These are phyloP conservation scores for Calonectria pteridis DNA, from an alignment of 2,329 filamentous ascomycete species.

Conservation along the genomic window DNA sequence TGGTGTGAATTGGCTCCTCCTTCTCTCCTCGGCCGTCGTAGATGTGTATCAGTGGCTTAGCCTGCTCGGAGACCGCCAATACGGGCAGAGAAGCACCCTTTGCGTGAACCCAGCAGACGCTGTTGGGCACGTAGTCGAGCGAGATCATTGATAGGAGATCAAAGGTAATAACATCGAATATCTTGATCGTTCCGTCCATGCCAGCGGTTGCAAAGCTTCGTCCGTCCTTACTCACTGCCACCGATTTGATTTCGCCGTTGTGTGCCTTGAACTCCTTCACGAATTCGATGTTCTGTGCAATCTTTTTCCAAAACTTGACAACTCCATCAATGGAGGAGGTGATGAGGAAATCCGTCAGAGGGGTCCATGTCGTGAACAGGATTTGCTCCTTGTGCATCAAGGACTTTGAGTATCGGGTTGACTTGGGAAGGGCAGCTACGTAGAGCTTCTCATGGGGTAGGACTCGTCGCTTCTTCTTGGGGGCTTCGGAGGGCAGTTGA, in stretches of 20 bases:
- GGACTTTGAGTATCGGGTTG: constrained; percentile 89
- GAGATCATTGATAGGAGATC: constrained; percentile 86
- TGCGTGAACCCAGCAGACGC: constrained; percentile 91
- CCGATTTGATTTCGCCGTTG: constrained; percentile 83
- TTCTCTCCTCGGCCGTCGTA: constrained; percentile 93
- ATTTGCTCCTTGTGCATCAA: constrained; percentile 99
- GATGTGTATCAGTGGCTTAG: constrained; percentile 79
- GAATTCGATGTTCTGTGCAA: constrained; percentile 90
- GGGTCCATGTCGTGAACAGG: constrained; percentile 88
- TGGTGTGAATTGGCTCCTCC: constrained; percentile 78
- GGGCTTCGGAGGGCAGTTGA: constrained; percentile 83
- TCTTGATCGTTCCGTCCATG: constrained; percentile 81
- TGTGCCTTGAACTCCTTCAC: constrained; percentile 98
- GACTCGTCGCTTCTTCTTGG: constrained; percentile 91
- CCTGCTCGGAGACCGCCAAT: constrained; percentile 84
- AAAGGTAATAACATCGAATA: constrained; percentile 87
- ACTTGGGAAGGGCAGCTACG: constrained; percentile 86
- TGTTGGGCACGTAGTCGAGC: constrained; percentile 80
- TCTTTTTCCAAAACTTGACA: constrained; percentile 99
- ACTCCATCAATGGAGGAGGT: constrained; percentile 95
- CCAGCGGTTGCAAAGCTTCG: constrained; percentile 94
- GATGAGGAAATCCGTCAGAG: constrained; percentile 93
- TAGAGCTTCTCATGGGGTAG: constrained; percentile 97
- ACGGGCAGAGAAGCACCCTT: constrained; percentile 89
- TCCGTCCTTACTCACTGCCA: constrained; percentile 89